Evolutionary conservation across 2,329 filamentous ascomycete species (phyloP), one percentile per base, ranked within the genome.

Genomic region (Arthrocladium fulminans): DNA sequence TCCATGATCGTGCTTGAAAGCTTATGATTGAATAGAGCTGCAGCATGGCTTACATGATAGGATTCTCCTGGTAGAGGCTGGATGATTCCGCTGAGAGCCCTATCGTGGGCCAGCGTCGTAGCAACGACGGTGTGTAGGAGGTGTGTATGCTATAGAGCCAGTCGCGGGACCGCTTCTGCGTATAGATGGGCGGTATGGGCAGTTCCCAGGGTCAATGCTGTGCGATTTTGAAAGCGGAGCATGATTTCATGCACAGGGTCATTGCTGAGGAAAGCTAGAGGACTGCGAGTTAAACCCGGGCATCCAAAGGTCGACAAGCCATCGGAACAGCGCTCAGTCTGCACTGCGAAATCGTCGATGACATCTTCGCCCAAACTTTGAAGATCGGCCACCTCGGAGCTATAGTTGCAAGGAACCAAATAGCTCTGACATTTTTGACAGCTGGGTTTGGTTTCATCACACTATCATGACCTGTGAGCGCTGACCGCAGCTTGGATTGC

Each of bases 61-160:
- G 64, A 67, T 52, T 75, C 72, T 54, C 67, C 61, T 15, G 66
- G 13, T 50, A 61, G 45, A 35, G 52, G 47, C 27, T 45, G 27
- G 17, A 37, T 1, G 59, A 29, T 40, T 42, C 53, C 49, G 13
- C 25, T 25, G 29, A 74, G 59, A 51, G 70, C 64, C 4, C 71
- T 66, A 51, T 79, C 75, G 53, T 81, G 77, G 53, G 76, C 69
- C 2, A 74, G 59, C 2, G 76, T 73, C 19, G 80, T 56, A 17
- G 73, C 67, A 24, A 79, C 63, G 15, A 78, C 65, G 40, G 73
- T 64, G 58, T 81, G 77, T 9, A 47, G 17, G 10, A 47, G 32
- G 34, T 34, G 22, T 19, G 29, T 24, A 20, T 47, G 34, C 30
- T 30, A 34, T 17, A 47, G 10, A 5, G 44, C 44, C 12, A 47